These are phyloP conservation scores for Monosporascus sp. DNA, from an alignment of 2,329 filamentous ascomycete species.

Conservation along the genomic window DNA sequence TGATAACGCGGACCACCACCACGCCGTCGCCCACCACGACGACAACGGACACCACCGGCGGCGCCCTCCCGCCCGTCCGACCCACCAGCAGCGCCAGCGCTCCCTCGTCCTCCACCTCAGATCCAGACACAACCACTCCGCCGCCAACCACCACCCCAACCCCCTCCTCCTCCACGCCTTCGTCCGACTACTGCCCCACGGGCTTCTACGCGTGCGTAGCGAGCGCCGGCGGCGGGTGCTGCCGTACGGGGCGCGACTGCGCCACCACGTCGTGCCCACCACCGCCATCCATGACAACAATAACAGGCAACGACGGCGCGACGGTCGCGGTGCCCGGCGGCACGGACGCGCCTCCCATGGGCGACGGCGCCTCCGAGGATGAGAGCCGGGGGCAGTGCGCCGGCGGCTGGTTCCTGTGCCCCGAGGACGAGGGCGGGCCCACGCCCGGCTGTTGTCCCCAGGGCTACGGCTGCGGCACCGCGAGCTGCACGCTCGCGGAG, in stretches of 20 bases:
- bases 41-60: slow-evolving; percentile 30
- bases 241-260: slow-evolving; percentile 81
- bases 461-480: slow-evolving; percentile 67
- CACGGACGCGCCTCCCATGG: slow-evolving; percentile 34
- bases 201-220: slow-evolving; percentile 91
- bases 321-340: slow-evolving; percentile 64
- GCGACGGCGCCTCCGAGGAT: slow-evolving; percentile 29
- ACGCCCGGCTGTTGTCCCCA: slow-evolving; percentile 80
- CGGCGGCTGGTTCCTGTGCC: slow-evolving; percentile 71
- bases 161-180: slow-evolving; percentile 14
- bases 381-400: slow-evolving; percentile 52
- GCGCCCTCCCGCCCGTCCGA: slow-evolving; percentile 29
- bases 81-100: slow-evolving; percentile 30
- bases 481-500: slow-evolving; percentile 60
- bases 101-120: too few species aligned
- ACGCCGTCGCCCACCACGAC: slow-evolving; percentile 34
- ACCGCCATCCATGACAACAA: slow-evolving; percentile 51
- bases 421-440: slow-evolving; percentile 43
- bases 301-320: slow-evolving; percentile 62
- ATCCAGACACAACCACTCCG: slow-evolving; percentile 13
- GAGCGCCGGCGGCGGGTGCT: slow-evolving; percentile 78
- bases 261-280: slow-evolving; percentile 72
- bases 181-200: slow-evolving; percentile 62
- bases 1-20: slow-evolving; percentile 34
- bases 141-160: slow-evolving; percentile 24